Evolutionary conservation across 306 rosid species (phyloP).

Genomic region (Calophaca sinica): DNA sequence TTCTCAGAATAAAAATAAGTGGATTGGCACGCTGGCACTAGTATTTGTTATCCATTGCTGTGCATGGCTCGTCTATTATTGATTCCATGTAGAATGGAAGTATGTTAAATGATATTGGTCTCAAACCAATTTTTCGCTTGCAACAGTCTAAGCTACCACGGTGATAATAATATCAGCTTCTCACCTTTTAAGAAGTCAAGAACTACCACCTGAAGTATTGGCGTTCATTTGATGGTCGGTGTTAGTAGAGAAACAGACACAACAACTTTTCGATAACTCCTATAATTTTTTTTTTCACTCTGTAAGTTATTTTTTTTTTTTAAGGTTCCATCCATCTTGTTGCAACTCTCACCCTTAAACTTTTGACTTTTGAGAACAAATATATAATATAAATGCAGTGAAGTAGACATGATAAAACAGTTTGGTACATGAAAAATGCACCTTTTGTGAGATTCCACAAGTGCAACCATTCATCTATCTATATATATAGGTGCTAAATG

Average conservation of each 20-base stretch:
- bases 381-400: conserved; percentile 6
- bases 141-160: no score
- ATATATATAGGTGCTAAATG: conserved; percentile 42
- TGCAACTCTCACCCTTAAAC: not conserved
- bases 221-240: no score
- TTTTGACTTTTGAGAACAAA: conserved; percentile 6
- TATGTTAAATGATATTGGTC: no score
- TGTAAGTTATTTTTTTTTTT: conserved; percentile 8
- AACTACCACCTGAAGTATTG: no score
- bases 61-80: no score
- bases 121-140: no score
- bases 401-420: conserved; percentile 25
- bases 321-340: conserved; percentile 26
- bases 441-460: conserved; percentile 35
- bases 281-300: not conserved
- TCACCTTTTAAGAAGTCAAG: no score
- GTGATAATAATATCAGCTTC: no score
- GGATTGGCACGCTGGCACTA: no score
- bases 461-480: conserved; percentile 41
- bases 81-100: no score
- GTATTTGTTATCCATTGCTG: no score
- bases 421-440: conserved; percentile 10
- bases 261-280: not conserved
- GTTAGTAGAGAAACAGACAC: conserved; percentile 20
- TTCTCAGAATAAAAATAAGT: no score